Evolutionary conservation across 2,329 filamentous ascomycete genomes (phyloP).

Genomic region (Fusarium penzigii): DNA sequence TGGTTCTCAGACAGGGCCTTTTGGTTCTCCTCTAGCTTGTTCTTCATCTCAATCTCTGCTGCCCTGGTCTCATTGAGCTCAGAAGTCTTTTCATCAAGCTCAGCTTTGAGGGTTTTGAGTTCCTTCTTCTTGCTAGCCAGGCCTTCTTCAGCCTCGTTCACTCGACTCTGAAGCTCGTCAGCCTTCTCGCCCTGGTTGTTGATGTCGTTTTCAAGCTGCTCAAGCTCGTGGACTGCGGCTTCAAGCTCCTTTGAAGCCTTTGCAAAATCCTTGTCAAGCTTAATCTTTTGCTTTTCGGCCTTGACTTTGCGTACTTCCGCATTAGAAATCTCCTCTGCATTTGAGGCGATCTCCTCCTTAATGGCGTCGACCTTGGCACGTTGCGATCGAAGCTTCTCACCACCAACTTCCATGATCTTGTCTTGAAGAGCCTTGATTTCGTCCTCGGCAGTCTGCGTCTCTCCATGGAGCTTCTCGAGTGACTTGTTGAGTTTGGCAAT

Average conservation of each 20-base stretch:
- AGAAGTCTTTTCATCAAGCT: constrained; percentile 81
- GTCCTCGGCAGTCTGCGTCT: constrained; percentile 86
- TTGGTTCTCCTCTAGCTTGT: constrained; percentile 95
- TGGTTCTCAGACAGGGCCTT: constrained; percentile 86
- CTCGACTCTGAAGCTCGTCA: constrained; percentile 69
- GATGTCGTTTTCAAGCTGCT: constrained; percentile 77
- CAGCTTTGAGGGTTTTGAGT: constrained; percentile 74
- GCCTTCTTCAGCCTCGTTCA: constrained; percentile 79
- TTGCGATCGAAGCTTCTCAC: constrained; percentile 86
- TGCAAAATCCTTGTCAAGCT: constrained; percentile 79
- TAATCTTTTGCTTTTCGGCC: constrained; percentile 86
- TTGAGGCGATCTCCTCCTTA: constrained; percentile 79
- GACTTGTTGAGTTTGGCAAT: constrained; percentile 75
- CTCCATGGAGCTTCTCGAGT: constrained; percentile 74
- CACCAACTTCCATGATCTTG: constrained; percentile 98
- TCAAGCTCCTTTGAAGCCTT: constrained; percentile 81
- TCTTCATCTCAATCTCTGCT: constrained; percentile 95
- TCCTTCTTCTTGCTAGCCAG: constrained; percentile 79
- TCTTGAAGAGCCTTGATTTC: constrained; percentile 92
- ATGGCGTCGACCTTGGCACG: constrained; percentile 87
- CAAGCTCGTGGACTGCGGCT: constrained; percentile 69
- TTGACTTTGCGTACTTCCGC: constrained; percentile 89
- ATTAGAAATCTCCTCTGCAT: constrained; percentile 79
- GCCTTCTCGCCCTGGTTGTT: constrained; percentile 75
- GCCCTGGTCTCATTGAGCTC: constrained; percentile 89